Percentiles rank a stretch among this genome's conserved stretches.
phyloP scores from a whole-genome alignment of 2,329 filamentous ascomycete genomes.

The Pseudogymnoascus sp. region DNA sequence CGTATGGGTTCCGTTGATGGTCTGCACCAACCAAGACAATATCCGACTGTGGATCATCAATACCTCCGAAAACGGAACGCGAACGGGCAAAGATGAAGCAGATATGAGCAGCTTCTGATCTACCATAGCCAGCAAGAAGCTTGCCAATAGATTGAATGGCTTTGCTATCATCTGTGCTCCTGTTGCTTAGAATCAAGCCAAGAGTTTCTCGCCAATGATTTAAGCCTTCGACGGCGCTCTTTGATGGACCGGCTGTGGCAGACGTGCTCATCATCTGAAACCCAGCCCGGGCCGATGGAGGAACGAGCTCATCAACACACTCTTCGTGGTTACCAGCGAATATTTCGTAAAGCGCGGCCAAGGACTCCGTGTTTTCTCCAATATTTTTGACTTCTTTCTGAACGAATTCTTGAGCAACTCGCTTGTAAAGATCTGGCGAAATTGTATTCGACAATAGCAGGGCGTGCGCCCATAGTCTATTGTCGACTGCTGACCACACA shows the following conservation, averaged over 20 bases:
- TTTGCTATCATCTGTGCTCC: conserved; percentile 67
- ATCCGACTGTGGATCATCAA: conserved; percentile 69
- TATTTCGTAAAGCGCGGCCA: conserved; percentile 87
- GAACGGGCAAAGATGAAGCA: conserved; percentile 82
- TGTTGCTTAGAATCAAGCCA: conserved; percentile 76
- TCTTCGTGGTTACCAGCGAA: conserved; percentile 92
- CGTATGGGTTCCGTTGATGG: conserved; percentile 60
- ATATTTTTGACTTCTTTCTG: conserved; percentile 84
- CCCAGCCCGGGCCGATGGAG: conserved; percentile 82
- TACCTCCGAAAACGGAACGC: conserved; percentile 64
- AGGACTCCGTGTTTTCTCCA: conserved; percentile 70
- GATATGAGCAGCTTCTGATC: conserved; percentile 84
- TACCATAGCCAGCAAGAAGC: conserved; percentile 73
- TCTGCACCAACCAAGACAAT: conserved; percentile 82
- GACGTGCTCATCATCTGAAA: conserved; percentile 82
- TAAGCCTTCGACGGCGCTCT: conserved; percentile 72
- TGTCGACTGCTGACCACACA: conserved; percentile 87
- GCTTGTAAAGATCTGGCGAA: conserved; percentile 78
- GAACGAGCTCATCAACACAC: conserved; percentile 90
- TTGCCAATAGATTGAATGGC: conserved; percentile 74
- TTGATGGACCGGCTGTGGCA: conserved; percentile 48
- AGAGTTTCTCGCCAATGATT: conserved; percentile 93
- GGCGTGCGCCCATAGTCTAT: conserved; percentile 91
- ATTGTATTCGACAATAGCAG: conserved; percentile 75
- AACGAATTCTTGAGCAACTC: conserved; percentile 91